Conservation (phyloP, 768 basidiomycete genomes). For the Panaeolus papilionaceus region DNA sequence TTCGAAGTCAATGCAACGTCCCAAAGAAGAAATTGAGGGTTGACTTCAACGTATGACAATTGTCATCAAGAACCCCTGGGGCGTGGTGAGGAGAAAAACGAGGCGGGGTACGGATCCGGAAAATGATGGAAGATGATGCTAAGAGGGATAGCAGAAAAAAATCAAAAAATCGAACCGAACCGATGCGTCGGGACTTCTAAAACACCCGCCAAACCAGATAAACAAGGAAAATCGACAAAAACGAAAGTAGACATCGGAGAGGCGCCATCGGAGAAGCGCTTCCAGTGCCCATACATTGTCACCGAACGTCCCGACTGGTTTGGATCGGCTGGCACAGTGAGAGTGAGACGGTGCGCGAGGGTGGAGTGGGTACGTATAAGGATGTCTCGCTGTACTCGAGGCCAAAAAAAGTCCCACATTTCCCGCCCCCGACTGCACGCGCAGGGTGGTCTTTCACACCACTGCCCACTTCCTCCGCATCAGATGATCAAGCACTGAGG, state of each 20-base stretch:
- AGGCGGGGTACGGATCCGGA: not conserved
- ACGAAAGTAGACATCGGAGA: not conserved
- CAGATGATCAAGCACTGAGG: not conserved
- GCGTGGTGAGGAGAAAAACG: constrained; percentile 9
- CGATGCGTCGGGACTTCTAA: constrained; percentile 12
- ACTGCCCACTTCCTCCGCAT: constrained; percentile 5
- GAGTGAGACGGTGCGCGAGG: constrained; percentile 2
- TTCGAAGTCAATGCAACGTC: not conserved
- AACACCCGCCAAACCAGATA: constrained; percentile 2
- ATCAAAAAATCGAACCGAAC: not conserved
- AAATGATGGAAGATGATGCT: constrained; percentile 5
- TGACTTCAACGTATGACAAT: constrained; percentile 9
- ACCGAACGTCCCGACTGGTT: constrained; percentile 4
- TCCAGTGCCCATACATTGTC: not conserved
- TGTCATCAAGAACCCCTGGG: constrained; percentile 13
- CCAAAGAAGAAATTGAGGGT: constrained; percentile 11
- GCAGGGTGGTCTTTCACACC: constrained; percentile 6
- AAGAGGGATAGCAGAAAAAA: constrained; percentile 1
- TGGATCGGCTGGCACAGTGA: not conserved
- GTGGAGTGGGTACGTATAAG: not conserved
- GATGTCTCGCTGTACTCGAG: not conserved
- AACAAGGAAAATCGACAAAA: constrained; percentile 1
- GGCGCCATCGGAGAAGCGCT: constrained; percentile 14
- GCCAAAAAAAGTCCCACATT: constrained; percentile 2
- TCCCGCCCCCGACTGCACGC: constrained; percentile 13